Evolutionary conservation across 371 early-diverging fungal genomes (phyloP).

Genomic region (Gilbertella persicaria): DNA sequence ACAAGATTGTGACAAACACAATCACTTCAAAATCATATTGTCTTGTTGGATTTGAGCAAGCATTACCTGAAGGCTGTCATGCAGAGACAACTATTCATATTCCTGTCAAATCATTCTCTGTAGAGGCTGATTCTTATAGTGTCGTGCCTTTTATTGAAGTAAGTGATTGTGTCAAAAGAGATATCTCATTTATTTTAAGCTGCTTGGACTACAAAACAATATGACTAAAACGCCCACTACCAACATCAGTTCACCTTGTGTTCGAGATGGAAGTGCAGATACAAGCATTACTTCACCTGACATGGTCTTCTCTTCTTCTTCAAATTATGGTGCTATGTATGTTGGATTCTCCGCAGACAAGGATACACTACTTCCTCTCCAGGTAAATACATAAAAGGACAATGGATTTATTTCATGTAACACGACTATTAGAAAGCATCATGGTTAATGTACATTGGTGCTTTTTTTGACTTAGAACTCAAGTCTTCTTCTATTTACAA

Average conservation of each 20-base stretch:
- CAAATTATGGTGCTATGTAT: not conserved
- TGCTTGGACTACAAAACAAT: constrained; percentile 16
- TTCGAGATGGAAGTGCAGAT: constrained; percentile 3
- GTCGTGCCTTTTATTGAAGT: constrained; percentile 29
- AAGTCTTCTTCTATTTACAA: constrained; percentile 5
- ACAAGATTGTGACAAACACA: constrained; percentile 25
- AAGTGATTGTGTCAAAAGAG: too few relatives aligned
- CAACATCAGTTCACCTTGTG: constrained; percentile 22
- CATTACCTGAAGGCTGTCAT: constrained; percentile 9
- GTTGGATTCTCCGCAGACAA: constrained; percentile 19
- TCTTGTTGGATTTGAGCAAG: constrained; percentile 19
- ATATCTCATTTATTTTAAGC: not conserved
- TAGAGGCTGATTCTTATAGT: constrained; percentile 10
- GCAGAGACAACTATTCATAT: not conserved
- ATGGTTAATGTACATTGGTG: constrained; percentile 27
- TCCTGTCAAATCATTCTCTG: constrained; percentile 10
- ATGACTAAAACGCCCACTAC: constrained; percentile 2
- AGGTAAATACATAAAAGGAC: constrained; percentile 7
- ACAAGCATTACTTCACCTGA: constrained; percentile 1
- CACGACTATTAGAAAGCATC: constrained; percentile 20
- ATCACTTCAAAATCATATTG: constrained; percentile 12
- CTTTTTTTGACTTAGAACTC: constrained; percentile 24
- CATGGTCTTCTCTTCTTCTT: constrained; percentile 6
- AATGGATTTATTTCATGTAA: too few relatives aligned
- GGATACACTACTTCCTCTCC: constrained; percentile 17